Base-by-base conservation (phyloP, 768 basidiomycete species). In the Leccinum arenicola region DNA sequence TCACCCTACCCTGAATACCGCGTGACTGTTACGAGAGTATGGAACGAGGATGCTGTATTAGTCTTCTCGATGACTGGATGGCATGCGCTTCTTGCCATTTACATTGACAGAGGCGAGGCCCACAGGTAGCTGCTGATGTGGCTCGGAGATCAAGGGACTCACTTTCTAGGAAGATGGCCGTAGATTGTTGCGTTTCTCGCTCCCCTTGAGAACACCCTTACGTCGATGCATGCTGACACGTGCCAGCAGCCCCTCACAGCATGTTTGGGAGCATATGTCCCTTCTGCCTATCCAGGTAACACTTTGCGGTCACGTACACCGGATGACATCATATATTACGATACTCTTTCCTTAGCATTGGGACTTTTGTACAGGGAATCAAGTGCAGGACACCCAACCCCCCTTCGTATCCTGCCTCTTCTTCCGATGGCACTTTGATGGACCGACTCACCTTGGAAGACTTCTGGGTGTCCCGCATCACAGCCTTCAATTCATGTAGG, bases 381-480 rank as follows among this genome's bases (percentile, higher is more conserved):
- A 11, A 31, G 45, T 23, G 29, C 35, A 25, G 31, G 27, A 31
- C 40, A 12, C 50, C 25, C 45, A 36, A 33, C 25, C 47, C 47
- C 54, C 47, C 31, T 14, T 48, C 10, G 15, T 15, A 27, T 35
- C 52, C 33, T 47, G n/a, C 6, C 17, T 33, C 19, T 6, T 43
- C 45, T 14, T 45, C 53, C 27, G 27, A 60, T 59, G 38, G 51
- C n/a, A 51, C n/a, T 51, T 40, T 38, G 33, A 62, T 62, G 61
- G 58, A 60, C 10, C 14, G 25, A 21, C 33, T 60, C 40, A 27
- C 55, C 21, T 27, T 25, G 31, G n/a, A 31, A 25, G 61, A 62
- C 29, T 56, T n/a, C n/a, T 55, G 58, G 61, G 58, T 56, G 21
- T 62, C 61, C 40, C 61, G 58, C 55, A 15, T 31, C 27, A 60